Evolutionary conservation across 1,139 yeast species (phyloP), one percentile per base, ranked within the genome.

Genomic region (Pichia sp.): DNA sequence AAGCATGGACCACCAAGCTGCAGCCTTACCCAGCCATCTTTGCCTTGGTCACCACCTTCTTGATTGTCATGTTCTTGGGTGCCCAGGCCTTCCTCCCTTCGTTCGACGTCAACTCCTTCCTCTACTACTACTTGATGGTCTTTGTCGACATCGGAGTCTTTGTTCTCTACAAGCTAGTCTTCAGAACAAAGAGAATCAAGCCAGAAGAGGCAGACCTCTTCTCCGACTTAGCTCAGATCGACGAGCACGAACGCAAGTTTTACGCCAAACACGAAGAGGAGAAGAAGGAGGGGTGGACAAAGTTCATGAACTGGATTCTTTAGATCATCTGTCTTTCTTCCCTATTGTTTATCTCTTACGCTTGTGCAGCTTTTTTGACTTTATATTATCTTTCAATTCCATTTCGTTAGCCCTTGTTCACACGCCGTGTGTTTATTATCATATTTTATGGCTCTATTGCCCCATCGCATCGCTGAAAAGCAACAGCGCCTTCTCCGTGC

Each of bases 141-240:
- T 74, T 74, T 54, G 71, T 75, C 34, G 61, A 70, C 23, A 57
- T 71, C 45, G 73, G 64, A 7, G 66, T 72, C 19, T 75, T 63
- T 62, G 51, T 70, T 8, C 55, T 63, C 46, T 75, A 75, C 74
- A 75, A 76, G 70, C 16, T 76, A 3, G 15, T 70, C 49, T 73
- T 70, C 62, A 77, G 71, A 66, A 78, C 84, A 30, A 73, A 68
- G 54, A 61, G 73, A 54, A 69, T 75, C 51, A 71, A 66, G 44
- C 69, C 82, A 4, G 64, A 64, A 31, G 81, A 79, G 54, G 78
- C 77, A 43, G 85, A 81, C 65, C 66, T 81, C 67, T 51, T 59
- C 2, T 52, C 64, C 3, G 67, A 62, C 13, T 40, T 66, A 40
- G 62, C 52, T 1, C 67, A 61, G 48, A 56, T 67, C 44, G 67